A percentile compares a stretch with the other conserved stretches of the same genome.
Evolutionary conservation across 495 filamentous ascomycete genomes (phyloP).

Genomic region (Aspergillus haitiensis): DNA sequence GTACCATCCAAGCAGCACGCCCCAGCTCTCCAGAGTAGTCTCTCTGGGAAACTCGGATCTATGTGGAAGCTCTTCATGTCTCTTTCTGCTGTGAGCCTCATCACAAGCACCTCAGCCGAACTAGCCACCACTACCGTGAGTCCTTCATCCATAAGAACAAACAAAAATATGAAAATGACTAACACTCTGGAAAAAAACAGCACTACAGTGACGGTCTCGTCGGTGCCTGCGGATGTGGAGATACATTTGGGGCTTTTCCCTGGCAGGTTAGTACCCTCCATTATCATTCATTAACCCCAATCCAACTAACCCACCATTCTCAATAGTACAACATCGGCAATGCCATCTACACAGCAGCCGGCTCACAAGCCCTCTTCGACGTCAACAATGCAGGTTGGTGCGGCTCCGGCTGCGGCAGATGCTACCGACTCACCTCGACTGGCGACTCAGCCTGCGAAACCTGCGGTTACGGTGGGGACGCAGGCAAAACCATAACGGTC

Average conservation of each 20-base stretch:
- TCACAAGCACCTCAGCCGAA: too few species aligned
- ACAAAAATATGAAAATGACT: not conserved
- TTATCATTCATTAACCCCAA: not conserved
- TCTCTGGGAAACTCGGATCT: too few species aligned
- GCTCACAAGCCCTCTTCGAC: conserved; percentile 14
- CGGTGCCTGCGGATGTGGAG: conserved; percentile 18
- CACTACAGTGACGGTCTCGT: conserved; percentile 19
- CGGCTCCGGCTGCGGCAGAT: conserved; percentile 17
- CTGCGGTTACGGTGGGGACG: conserved; percentile 12
- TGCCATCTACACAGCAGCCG: conserved; percentile 11
- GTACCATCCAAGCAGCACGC: too few species aligned
- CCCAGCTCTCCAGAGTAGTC: too few species aligned
- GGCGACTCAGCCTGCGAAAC: conserved; percentile 6
- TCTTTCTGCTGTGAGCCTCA: too few species aligned
- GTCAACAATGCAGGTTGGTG: conserved; percentile 7
- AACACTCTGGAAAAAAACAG: not conserved
- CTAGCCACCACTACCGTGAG: too few species aligned
- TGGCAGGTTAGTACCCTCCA: conserved; percentile 5
- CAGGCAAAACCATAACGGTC: conserved; percentile 13
- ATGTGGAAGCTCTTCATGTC: too few species aligned
- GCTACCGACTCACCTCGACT: conserved; percentile 13
- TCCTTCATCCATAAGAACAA: not conserved
- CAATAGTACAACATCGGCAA: not conserved
- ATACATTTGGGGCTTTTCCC: conserved; percentile 6
- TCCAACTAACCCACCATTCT: not conserved